phyloP scores from a whole-genome alignment of 163 green algal species.

The Coccomyxa subellipsoidea region DNA sequence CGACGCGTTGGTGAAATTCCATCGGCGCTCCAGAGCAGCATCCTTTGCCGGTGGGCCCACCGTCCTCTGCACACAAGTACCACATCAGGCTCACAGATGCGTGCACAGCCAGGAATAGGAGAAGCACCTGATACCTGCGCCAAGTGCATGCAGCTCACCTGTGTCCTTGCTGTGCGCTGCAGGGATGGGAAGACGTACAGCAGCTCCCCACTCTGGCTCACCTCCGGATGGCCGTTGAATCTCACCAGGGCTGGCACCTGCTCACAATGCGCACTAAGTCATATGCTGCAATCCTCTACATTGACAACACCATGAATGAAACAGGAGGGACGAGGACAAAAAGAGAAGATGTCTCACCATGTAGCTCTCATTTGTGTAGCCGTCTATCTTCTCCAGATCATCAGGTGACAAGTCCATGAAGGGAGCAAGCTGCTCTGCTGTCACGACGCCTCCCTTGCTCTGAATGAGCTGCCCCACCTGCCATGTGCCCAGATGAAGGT shows the following conservation, averaged over 20 bases:
- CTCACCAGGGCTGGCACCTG: slow-evolving; percentile 68
- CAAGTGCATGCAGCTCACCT: slow-evolving; percentile 1
- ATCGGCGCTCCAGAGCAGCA: slow-evolving; percentile 47
- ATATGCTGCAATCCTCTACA: not conserved
- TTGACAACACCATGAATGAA: too few relatives aligned
- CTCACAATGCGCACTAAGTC: not conserved
- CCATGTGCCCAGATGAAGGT: not conserved
- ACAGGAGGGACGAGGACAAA: not conserved
- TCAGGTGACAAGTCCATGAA: slow-evolving; percentile 60
- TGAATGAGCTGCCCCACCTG: slow-evolving; percentile 46
- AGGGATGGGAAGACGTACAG: slow-evolving; percentile 80
- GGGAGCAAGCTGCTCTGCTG: slow-evolving; percentile 81
- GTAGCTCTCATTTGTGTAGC: slow-evolving; percentile 69
- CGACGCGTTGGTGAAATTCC: slow-evolving; percentile 54
- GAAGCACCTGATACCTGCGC: not conserved
- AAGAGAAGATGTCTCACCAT: slow-evolving; percentile 34
- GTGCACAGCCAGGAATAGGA: not conserved
- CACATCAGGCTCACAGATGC: not conserved
- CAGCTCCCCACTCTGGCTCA: slow-evolving; percentile 66
- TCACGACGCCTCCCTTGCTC: slow-evolving; percentile 66
- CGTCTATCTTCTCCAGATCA: slow-evolving; percentile 14
- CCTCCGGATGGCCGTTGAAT: slow-evolving; percentile 69
- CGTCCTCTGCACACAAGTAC: not conserved
- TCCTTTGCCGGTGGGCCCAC: not conserved
- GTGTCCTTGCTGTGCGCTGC: slow-evolving; percentile 49